A percentile compares a stretch with the other conserved stretches of the same genome.
Evolutionary conservation across 1,139 yeast species (phyloP).

Genomic region (Zygoascus hellenicus): DNA sequence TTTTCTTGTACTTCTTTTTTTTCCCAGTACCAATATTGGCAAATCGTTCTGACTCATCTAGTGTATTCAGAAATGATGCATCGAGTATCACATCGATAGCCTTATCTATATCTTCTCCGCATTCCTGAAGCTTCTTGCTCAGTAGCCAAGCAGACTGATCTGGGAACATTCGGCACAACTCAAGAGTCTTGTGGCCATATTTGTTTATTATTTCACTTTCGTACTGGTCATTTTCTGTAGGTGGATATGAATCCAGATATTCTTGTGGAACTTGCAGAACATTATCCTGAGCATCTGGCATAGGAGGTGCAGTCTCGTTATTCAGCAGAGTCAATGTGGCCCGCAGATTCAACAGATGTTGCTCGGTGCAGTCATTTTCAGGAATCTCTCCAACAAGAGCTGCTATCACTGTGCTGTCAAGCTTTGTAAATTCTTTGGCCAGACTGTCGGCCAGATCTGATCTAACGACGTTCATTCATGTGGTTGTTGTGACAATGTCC

Average conservation of each 20-base stretch:
- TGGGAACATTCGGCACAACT: slow-evolving; percentile 25
- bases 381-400: slow-evolving; percentile 8
- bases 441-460: background rate
- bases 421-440: slow-evolving; percentile 4
- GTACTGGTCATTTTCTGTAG: background rate
- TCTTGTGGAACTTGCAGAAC: background rate
- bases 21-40: background rate
- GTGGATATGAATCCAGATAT: background rate
- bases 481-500: no score
- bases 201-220: slow-evolving; percentile 1
- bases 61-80: slow-evolving; percentile 17
- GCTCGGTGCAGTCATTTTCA: background rate
- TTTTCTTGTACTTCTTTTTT: background rate
- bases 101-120: slow-evolving; percentile 20
- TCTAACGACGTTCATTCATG: background rate
- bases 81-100: slow-evolving; percentile 27
- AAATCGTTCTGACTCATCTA: slow-evolving; percentile 12
- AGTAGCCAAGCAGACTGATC: slow-evolving; percentile 16
- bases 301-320: background rate
- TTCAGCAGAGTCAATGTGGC: background rate
- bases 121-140: slow-evolving; percentile 16
- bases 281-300: no score
- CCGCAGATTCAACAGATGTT: no score
- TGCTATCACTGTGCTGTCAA: slow-evolving; percentile 8
- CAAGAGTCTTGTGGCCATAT: slow-evolving; percentile 11